Percentiles rank a stretch among this genome's conserved stretches.
Evolutionary conservation across 495 filamentous ascomycete species (phyloP).

Genomic region (Penicillium pancosmium): DNA sequence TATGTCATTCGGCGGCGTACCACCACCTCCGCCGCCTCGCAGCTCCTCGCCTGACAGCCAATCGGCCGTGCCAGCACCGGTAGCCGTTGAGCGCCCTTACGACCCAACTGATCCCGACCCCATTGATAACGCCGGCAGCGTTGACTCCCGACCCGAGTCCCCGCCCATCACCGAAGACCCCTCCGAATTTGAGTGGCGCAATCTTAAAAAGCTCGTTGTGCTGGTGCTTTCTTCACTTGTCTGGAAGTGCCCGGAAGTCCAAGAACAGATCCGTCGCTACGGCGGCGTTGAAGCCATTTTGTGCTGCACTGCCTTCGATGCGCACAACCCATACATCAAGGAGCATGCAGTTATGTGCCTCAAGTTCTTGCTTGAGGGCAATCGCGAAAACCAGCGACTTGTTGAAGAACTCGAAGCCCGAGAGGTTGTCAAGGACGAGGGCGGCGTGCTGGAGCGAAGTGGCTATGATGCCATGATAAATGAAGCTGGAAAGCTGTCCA

Average conservation of each 20-base stretch:
- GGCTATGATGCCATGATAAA: slow-evolving; percentile 59
- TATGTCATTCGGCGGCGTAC: slow-evolving; percentile 39
- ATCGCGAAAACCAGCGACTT: slow-evolving; percentile 74
- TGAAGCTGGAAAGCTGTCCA: slow-evolving; percentile 50
- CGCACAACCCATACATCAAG: slow-evolving; percentile 85
- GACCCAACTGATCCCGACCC: slow-evolving; percentile 54
- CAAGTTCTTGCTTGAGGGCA: slow-evolving; percentile 86
- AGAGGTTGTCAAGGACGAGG: slow-evolving; percentile 52
- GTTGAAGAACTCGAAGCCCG: slow-evolving; percentile 66
- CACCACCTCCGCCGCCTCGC: slow-evolving; percentile 29
- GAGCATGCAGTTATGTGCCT: slow-evolving; percentile 91
- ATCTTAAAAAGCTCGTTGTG: slow-evolving; percentile 88
- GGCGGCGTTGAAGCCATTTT: slow-evolving; percentile 85
- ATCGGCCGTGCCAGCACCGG: slow-evolving; percentile 40
- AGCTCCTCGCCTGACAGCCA: slow-evolving; percentile 34
- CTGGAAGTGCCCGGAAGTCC: slow-evolving; percentile 76
- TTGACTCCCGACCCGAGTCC: slow-evolving; percentile 54
- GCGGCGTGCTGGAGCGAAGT: slow-evolving; percentile 49
- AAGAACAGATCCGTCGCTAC: slow-evolving; percentile 79
- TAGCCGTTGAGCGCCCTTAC: slow-evolving; percentile 60
- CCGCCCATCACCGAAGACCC: slow-evolving; percentile 76
- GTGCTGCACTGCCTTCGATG: slow-evolving; percentile 82
- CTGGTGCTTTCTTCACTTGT: slow-evolving; percentile 84
- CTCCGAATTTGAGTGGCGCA: slow-evolving; percentile 88
- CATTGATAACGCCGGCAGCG: slow-evolving; percentile 40